Evolutionary conservation across 306 rosid species (phyloP).

Genomic region (Quercus bicolor): DNA sequence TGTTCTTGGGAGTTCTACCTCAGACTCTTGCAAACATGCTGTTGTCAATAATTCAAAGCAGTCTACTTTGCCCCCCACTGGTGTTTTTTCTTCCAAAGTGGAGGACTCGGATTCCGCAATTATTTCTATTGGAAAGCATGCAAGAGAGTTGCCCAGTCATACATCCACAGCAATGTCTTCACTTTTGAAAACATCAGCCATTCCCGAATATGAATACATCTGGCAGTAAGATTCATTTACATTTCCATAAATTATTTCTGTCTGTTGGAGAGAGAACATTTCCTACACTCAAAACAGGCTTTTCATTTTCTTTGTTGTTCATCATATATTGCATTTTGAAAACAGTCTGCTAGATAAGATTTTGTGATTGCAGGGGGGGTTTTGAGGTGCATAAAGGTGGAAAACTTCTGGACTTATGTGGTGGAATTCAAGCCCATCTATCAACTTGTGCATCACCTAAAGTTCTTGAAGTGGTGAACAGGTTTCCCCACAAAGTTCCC

Average conservation of each 20-base stretch:
- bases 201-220: constrained; percentile 73
- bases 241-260: constrained; percentile 18
- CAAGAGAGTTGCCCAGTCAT: constrained; percentile 36
- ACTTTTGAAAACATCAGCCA: constrained; percentile 42
- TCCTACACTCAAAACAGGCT: not conserved
- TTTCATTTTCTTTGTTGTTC: constrained; percentile 14
- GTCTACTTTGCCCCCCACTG: constrained; percentile 24
- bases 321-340: constrained; percentile 13
- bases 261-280: not conserved
- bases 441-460: constrained; percentile 75
- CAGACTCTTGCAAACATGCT: constrained; percentile 30
- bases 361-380: constrained; percentile 60
- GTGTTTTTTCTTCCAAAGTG: constrained; percentile 31
- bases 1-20: constrained; percentile 30
- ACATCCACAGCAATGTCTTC: constrained; percentile 28
- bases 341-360: constrained; percentile 17
- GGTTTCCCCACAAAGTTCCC: constrained; percentile 49
- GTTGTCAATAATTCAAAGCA: constrained; percentile 35
- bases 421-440: constrained; percentile 86
- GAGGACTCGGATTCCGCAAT: constrained; percentile 31
- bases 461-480: constrained; percentile 61
- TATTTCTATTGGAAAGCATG: constrained; percentile 38
- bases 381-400: constrained; percentile 71
- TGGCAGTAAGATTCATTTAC: constrained; percentile 76
- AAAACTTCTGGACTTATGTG: constrained; percentile 41